A percentile compares a stretch with the other conserved stretches of the same genome.
phyloP scores from a whole-genome alignment of 371 early-diverging fungal genomes.

The Mortierella sp. region DNA sequence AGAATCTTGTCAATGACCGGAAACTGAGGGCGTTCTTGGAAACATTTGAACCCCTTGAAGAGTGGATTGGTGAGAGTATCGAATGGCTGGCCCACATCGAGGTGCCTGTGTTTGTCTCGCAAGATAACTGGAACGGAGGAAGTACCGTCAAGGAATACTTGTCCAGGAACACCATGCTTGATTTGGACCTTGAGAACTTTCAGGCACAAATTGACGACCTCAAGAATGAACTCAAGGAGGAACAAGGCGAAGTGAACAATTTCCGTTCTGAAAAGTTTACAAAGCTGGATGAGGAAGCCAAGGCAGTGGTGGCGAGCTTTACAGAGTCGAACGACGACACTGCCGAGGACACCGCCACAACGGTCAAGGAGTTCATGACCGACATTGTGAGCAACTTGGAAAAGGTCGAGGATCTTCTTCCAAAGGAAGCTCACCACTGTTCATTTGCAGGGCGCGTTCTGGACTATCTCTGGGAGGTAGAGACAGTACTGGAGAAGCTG shows the following conservation, averaged over 20 bases:
- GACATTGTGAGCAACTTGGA: slow-evolving; percentile 36
- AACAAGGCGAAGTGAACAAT: slow-evolving; percentile 35
- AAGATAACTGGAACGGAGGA: slow-evolving; percentile 39
- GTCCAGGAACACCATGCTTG: slow-evolving; percentile 20
- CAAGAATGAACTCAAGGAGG: slow-evolving; percentile 34
- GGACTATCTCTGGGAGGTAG: slow-evolving; percentile 33
- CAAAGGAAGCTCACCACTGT: slow-evolving; percentile 44
- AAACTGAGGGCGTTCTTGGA: slow-evolving; percentile 40
- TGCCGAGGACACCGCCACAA: slow-evolving; percentile 23
- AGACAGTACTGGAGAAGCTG: slow-evolving; percentile 8
- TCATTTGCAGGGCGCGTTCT: slow-evolving; percentile 29
- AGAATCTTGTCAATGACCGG: slow-evolving; percentile 45
- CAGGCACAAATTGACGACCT: slow-evolving; percentile 28
- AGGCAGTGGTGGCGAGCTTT: slow-evolving; percentile 25
- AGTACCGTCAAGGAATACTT: slow-evolving; percentile 38
- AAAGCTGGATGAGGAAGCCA: slow-evolving; percentile 44
- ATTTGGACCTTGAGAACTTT: slow-evolving; percentile 30
- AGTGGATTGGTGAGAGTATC: slow-evolving; percentile 52
- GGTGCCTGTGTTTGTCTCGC: slow-evolving; percentile 33
- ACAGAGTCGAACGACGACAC: slow-evolving; percentile 37
- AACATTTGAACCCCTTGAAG: slow-evolving; percentile 35
- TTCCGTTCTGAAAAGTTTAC: slow-evolving; percentile 47
- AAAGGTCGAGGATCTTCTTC: slow-evolving; percentile 44
- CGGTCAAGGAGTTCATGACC: slow-evolving; percentile 36
- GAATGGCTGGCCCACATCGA: slow-evolving; percentile 50